phyloP scores from a whole-genome alignment of 2,329 filamentous ascomycete genomes.

The Penicillium sp. region DNA sequence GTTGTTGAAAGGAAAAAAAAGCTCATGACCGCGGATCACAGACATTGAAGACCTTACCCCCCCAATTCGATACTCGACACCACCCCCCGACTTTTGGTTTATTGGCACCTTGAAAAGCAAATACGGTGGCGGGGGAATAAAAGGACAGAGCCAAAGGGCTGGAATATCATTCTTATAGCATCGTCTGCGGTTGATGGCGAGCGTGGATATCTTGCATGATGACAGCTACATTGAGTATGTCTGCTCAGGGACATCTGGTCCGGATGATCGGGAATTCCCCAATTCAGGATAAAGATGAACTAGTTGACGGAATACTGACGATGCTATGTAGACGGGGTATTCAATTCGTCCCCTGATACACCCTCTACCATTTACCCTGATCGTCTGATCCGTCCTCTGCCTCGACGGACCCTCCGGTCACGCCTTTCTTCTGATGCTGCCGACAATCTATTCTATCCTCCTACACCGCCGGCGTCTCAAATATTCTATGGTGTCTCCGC shows the following conservation, averaged over 20 bases:
- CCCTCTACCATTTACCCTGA: slow-evolving; percentile 79
- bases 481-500: slow-evolving; percentile 70
- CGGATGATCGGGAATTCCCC: slow-evolving; percentile 7
- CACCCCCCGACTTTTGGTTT: not conserved
- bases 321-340: slow-evolving; percentile 46
- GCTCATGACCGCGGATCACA: not conserved
- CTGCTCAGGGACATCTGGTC: slow-evolving; percentile 15
- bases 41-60: slow-evolving; percentile 2
- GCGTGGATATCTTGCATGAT: slow-evolving; percentile 35
- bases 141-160: slow-evolving; percentile 18
- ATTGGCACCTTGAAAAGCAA: slow-evolving; percentile 11
- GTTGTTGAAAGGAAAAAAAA: not conserved
- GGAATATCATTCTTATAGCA: slow-evolving; percentile 14
- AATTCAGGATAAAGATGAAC: slow-evolving; percentile 16
- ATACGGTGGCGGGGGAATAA: slow-evolving; percentile 17
- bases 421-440: slow-evolving; percentile 81
- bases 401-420: slow-evolving; percentile 82
- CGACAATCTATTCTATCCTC: slow-evolving; percentile 77
- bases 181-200: slow-evolving; percentile 31
- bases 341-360: slow-evolving; percentile 61
- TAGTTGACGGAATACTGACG: slow-evolving; percentile 37
- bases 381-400: slow-evolving; percentile 87
- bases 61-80: slow-evolving; percentile 6
- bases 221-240: slow-evolving; percentile 47
- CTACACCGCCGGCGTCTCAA: slow-evolving; percentile 66